These are phyloP conservation scores for Striga hermonthica DNA, from an alignment of 305 asterid genomes.

Conservation along the genomic window DNA sequence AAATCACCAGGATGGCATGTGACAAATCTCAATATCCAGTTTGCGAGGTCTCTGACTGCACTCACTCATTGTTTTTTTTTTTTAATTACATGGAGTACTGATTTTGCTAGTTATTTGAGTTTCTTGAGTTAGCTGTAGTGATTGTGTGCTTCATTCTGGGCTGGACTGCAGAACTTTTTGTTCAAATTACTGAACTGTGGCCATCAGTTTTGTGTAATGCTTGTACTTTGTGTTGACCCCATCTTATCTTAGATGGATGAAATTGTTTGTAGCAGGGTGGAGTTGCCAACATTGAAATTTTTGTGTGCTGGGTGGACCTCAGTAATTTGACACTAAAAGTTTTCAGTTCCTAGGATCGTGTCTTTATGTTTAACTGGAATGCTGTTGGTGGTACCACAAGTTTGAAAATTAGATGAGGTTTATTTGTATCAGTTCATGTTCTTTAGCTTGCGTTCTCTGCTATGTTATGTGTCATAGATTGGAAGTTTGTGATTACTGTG, in stretches of 20 bases:
- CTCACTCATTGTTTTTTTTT: background rate
- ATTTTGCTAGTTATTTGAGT: background rate
- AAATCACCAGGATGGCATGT: constrained; percentile 64
- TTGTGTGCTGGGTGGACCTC: no score
- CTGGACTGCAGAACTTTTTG: background rate
- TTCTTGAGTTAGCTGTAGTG: background rate
- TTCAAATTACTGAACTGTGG: background rate
- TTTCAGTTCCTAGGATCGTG: no score
- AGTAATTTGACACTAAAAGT: no score
- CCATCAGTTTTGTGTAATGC: no score
- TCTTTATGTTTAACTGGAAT: no score
- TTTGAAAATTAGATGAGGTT: no score
- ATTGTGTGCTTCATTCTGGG: background rate
- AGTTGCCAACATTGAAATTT: no score
- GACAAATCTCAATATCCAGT: constrained; percentile 90
- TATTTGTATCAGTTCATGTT: background rate
- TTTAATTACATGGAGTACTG: background rate
- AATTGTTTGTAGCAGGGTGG: no score
- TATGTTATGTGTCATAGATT: no score
- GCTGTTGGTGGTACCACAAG: no score
- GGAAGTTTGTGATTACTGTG: background rate
- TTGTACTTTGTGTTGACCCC: no score
- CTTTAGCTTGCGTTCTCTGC: background rate
- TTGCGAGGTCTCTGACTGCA: constrained; percentile 60
- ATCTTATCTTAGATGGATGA: no score